Conservation (phyloP, 257 asterid genomes). For the Rubia yunnanensis region DNA sequence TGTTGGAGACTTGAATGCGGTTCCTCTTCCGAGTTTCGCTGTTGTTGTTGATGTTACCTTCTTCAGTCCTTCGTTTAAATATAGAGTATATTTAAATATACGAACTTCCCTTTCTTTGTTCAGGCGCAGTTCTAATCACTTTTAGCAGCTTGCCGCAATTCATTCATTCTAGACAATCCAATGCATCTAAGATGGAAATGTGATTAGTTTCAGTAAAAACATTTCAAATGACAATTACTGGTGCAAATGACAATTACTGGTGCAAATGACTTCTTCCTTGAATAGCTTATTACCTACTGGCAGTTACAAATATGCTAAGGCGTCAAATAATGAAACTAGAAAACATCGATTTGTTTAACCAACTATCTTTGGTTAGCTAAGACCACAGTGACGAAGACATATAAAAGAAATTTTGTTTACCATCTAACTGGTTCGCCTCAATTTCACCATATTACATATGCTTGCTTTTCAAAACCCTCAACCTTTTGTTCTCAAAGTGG, state of each 20-base stretch:
- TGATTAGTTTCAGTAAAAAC: background rate
- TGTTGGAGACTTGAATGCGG: conserved; percentile 36
- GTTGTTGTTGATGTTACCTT: conserved; percentile 13
- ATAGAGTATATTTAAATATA: too few species aligned
- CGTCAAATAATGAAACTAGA: too few species aligned
- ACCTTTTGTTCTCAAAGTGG: conserved; percentile 5
- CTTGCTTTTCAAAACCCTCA: background rate
- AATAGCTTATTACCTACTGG: background rate
- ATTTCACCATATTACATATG: background rate
- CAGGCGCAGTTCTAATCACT: too few species aligned
- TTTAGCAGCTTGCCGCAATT: too few species aligned
- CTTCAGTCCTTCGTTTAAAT: conserved; percentile 38
- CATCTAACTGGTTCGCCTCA: background rate
- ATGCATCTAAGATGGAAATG: background rate
- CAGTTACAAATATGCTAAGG: background rate
- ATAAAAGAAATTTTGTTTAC: conserved; percentile 4
- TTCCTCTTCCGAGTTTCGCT: conserved; percentile 22
- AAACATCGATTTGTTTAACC: background rate
- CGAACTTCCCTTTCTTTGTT: too few species aligned
- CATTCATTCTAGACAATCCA: too few species aligned
- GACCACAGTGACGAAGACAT: background rate
- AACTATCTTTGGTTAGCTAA: background rate
- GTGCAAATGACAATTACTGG: too few species aligned
- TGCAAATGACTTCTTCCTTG: background rate
- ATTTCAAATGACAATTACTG: background rate